phyloP scores from a whole-genome alignment of 1,139 yeast species.

The Debaryomyces robertsiae region DNA sequence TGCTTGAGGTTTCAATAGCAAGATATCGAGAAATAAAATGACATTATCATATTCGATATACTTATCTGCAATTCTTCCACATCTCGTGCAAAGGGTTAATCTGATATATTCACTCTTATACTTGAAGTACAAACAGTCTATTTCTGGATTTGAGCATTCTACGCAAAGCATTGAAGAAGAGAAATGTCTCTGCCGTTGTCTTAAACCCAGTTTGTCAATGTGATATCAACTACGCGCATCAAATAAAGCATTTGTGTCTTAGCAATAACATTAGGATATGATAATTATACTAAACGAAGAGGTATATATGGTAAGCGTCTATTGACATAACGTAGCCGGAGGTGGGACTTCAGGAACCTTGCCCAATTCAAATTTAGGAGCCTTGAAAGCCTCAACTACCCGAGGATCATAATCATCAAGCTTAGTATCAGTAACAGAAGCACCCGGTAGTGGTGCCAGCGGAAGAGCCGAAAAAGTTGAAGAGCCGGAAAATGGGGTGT shows the following conservation, averaged over 20 bases:
- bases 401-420: conserved; percentile 24
- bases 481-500: conserved; percentile 6
- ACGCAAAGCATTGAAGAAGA: conserved; percentile 72
- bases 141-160: conserved; percentile 69
- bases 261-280: neutral
- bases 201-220: neutral
- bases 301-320: neutral
- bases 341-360: conserved; percentile 81
- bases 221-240: conserved; percentile 1
- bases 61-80: conserved; percentile 80
- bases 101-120: conserved; percentile 81
- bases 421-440: conserved; percentile 6
- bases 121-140: conserved; percentile 64
- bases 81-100: conserved; percentile 73
- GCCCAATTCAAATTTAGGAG: conserved; percentile 59
- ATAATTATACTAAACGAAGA: too few relatives aligned
- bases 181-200: neutral
- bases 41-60: conserved; percentile 91
- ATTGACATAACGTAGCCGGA: conserved; percentile 43
- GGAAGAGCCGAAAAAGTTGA: conserved; percentile 7
- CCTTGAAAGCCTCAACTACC: conserved; percentile 53
- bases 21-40: conserved; percentile 76
- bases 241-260: neutral
- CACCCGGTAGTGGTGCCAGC: conserved; percentile 1
- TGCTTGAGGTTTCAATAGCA: conserved; percentile 84